Conservation (phyloP, 176 grass and related monocot species). For the Otatea glauca region DNA sequence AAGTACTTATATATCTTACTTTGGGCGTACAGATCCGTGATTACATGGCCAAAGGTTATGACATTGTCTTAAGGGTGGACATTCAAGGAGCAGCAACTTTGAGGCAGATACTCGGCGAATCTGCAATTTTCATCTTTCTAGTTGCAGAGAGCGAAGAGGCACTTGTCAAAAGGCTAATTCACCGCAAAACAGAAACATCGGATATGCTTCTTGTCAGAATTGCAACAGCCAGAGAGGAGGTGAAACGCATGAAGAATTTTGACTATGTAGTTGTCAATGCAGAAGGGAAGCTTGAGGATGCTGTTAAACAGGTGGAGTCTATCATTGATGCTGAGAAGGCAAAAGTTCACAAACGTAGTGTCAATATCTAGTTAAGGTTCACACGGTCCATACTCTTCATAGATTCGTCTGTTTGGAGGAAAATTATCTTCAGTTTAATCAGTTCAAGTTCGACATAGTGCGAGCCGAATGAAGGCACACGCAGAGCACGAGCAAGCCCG, state of each 20-base stretch:
- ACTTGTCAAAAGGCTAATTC: conserved; percentile 84
- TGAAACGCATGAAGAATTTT: conserved; percentile 67
- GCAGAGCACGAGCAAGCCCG: too few relatives aligned
- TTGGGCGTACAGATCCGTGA: conserved; percentile 75
- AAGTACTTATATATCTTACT: conserved; percentile 28
- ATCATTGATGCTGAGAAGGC: conserved; percentile 96
- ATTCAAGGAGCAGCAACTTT: conserved; percentile 94
- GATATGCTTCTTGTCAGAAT: conserved; percentile 97
- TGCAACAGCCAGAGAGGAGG: conserved; percentile 85
- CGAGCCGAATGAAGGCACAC: too few relatives aligned
- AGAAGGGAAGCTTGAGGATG: conserved; percentile 83
- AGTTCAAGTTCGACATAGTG: too few relatives aligned
- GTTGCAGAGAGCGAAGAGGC: conserved; percentile 89
- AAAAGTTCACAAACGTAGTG: conserved; percentile 63
- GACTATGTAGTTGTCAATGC: conserved; percentile 91
- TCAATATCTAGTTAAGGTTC: conserved; percentile 56
- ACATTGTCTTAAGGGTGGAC: conserved; percentile 95
- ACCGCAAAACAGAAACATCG: conserved; percentile 87
- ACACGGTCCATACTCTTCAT: not conserved
- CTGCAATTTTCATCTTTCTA: conserved; percentile 92
- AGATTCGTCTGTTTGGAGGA: not conserved
- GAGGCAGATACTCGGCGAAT: conserved; percentile 78
- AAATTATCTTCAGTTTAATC: not conserved
- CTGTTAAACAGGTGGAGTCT: conserved; percentile 79
- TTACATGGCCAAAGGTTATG: conserved; percentile 87